phyloP scores from a whole-genome alignment of 2,329 filamentous ascomycete species.

The Rhynchosporium agropyri region DNA sequence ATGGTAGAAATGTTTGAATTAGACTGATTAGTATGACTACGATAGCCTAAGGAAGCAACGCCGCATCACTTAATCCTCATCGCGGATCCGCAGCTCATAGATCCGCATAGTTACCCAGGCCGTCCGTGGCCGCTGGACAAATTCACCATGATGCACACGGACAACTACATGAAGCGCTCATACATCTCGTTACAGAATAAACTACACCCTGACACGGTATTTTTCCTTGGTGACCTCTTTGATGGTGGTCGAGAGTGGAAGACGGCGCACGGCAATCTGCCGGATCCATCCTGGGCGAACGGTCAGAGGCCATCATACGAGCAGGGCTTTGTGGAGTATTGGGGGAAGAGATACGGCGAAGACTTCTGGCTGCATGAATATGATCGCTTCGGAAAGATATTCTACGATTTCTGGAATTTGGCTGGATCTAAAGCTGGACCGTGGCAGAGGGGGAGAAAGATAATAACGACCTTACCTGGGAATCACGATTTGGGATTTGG shows the following conservation, averaged over 20 bases:
- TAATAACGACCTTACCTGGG: conserved; percentile 85
- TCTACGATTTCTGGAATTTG: conserved; percentile 69
- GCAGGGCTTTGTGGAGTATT: conserved; percentile 60
- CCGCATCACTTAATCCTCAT: conserved; percentile 76
- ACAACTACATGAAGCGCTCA: conserved; percentile 84
- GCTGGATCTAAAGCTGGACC: conserved; percentile 56
- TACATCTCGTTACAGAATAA: conserved; percentile 77
- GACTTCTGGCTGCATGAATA: conserved; percentile 88
- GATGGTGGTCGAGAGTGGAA: conserved; percentile 96
- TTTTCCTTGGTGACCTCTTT: conserved; percentile 93
- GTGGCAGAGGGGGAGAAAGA: conserved; percentile 69
- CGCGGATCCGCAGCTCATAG: conserved; percentile 73
- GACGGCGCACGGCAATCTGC: conserved; percentile 62
- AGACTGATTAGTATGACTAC: conserved; percentile 24
- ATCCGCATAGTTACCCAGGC: conserved; percentile 74
- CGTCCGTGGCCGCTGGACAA: conserved; percentile 71
- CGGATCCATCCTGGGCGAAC: conserved; percentile 61
- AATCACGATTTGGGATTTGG: conserved; percentile 97
- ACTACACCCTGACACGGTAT: conserved; percentile 81
- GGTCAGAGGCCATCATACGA: conserved; percentile 55
- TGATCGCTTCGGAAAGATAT: conserved; percentile 81
- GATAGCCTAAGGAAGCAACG: conserved; percentile 71
- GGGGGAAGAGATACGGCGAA: conserved; percentile 76
- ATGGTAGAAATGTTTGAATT: background rate
- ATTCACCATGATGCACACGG: conserved; percentile 73